Percentiles rank a stretch among this genome's conserved stretches.
These are phyloP conservation scores for Fusarium aywerte DNA, from an alignment of 2,329 filamentous ascomycete genomes.

Conservation along the genomic window DNA sequence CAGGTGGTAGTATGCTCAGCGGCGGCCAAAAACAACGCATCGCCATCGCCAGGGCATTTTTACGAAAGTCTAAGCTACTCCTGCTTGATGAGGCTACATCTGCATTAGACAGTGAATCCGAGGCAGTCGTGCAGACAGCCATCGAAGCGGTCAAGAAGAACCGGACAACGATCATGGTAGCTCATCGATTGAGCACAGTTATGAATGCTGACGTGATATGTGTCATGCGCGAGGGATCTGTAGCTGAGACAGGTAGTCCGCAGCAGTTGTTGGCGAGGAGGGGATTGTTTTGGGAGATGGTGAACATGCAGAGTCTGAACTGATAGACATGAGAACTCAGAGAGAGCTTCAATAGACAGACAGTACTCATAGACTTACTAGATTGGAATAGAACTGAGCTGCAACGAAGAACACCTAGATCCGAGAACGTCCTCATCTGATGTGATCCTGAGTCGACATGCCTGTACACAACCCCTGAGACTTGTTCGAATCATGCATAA, in stretches of 20 bases:
- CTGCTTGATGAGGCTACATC: slow-evolving; percentile 77
- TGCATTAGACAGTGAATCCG: slow-evolving; percentile 71
- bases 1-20: slow-evolving; percentile 68
- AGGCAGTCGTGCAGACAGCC: slow-evolving; percentile 70
- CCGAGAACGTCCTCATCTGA: neutral
- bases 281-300: slow-evolving; percentile 35
- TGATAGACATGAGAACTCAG: neutral
- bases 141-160: slow-evolving; percentile 71
- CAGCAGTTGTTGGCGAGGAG: slow-evolving; percentile 20
- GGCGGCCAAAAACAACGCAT: slow-evolving; percentile 78
- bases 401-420: neutral
- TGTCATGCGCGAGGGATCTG: slow-evolving; percentile 54
- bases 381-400: neutral
- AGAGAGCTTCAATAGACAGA: neutral
- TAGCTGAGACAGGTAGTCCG: slow-evolving; percentile 56
- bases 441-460: neutral
- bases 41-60: slow-evolving; percentile 74
- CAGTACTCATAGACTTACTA: neutral
- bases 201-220: slow-evolving; percentile 56
- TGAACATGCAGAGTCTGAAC: slow-evolving; percentile 4
- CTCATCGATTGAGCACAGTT: slow-evolving; percentile 59
- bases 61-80: slow-evolving; percentile 70
- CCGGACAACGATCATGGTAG: slow-evolving; percentile 77
- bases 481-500: neutral
- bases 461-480: neutral